Evolutionary conservation across 1,284 basidiomycete species (phyloP), one percentile per base, ranked within the genome.

Genomic region (Cryptococcus hybrid): DNA sequence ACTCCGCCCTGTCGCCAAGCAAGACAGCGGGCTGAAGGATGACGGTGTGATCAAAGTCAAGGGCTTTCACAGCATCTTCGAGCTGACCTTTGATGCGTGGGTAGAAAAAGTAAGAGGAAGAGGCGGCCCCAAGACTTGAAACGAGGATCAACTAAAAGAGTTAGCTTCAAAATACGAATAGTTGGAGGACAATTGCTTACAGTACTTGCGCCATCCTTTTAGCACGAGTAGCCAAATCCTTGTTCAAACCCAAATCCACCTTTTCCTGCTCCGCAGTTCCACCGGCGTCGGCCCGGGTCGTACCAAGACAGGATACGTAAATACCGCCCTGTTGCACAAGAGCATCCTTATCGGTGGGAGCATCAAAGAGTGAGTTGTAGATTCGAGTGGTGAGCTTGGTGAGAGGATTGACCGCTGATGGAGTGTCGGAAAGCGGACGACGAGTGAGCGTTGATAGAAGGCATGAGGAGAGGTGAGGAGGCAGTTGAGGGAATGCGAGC

Each of bases 21-120:
- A 78, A 63, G 4, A 68, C 35, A 11, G 66, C 76, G 0, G 76
- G 76, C 7, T 66, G 67, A 1, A 78, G 67, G 53, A 78, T 75
- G 56, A 75, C 55, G 30, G 63, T 67, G 13, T 61, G 59, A 15
- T 63, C 56, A 52, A 75, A 78, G n/a, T 57, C 63, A 53, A 77
- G 63, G 0, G 11, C 58, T 47, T 71, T 69, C 35, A 77, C 58
- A 37, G 55, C 64, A 13, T 76, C 73, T 54, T 78, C 73, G 48
- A 78, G 61, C 56, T 70, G 51, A 43, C 74, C 76, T 63, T 77
- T 77, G 66, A 76, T 73, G 35, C 53, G 34, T 2, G 63, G 51
- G 57, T 78, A 78, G 7, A 67, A 64, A 34, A 68, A 64, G 52
- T 52, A 59, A 8, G 67, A 68, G 2, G 37, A 47, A 8, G 69